phyloP scores from a whole-genome alignment of 139 green algal species.

The Prasinococcaceae sp. region DNA sequence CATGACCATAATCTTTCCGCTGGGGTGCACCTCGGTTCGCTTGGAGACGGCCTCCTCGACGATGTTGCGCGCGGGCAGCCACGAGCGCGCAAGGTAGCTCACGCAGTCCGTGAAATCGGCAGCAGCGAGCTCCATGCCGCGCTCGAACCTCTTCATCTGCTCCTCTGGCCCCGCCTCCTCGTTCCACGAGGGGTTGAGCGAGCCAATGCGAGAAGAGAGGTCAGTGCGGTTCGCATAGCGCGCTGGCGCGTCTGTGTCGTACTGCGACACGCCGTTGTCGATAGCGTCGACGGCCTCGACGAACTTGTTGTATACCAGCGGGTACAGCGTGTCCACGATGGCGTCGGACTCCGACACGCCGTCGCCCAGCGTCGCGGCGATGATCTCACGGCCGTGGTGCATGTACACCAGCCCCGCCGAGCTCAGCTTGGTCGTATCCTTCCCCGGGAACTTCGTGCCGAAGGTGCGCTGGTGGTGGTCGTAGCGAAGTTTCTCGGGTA shows the following conservation, averaged over 20 bases:
- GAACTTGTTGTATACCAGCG: slow-evolving; percentile 85
- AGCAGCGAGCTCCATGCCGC: slow-evolving; percentile 73
- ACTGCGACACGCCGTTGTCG: slow-evolving; percentile 88
- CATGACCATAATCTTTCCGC: slow-evolving; percentile 29
- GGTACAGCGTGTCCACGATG: slow-evolving; percentile 62
- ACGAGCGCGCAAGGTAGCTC: slow-evolving; percentile 37
- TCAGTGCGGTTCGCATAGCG: slow-evolving; percentile 73
- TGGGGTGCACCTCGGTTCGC: slow-evolving; percentile 34
- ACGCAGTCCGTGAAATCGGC: slow-evolving; percentile 63
- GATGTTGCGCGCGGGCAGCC: slow-evolving; percentile 66
- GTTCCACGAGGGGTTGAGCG: slow-evolving; percentile 79
- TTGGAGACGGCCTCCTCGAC: slow-evolving; percentile 40
- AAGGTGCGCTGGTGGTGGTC: slow-evolving; percentile 94
- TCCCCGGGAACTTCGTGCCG: slow-evolving; percentile 48
- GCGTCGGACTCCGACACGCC: slow-evolving; percentile 30
- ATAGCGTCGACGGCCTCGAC: slow-evolving; percentile 86
- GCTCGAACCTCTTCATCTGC: slow-evolving; percentile 46
- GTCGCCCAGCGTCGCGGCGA: slow-evolving; percentile 24
- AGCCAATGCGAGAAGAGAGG: slow-evolving; percentile 56
- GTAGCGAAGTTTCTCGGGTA: slow-evolving; percentile 41
- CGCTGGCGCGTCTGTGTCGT: slow-evolving; percentile 28
- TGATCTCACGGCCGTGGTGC: slow-evolving; percentile 30
- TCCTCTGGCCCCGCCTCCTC: slow-evolving; percentile 33
- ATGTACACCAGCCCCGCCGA: slow-evolving; percentile 47
- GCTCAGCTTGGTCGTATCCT: slow-evolving; percentile 32